Conservation (phyloP, 176 grass and related monocot genomes). For the Avena insularis region DNA sequence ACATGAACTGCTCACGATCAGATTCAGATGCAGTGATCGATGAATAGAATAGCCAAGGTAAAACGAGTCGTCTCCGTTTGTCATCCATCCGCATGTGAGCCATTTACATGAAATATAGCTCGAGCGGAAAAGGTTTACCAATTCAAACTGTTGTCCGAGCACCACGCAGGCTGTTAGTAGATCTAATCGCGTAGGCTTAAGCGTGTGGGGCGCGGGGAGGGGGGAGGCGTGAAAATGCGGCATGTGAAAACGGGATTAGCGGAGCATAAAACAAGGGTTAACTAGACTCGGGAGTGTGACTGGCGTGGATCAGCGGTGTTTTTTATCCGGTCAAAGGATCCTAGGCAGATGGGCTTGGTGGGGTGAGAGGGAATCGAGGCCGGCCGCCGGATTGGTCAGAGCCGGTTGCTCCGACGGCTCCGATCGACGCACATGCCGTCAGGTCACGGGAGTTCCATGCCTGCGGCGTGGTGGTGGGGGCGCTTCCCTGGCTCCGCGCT, state of each 20-base stretch:
- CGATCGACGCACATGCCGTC: neutral
- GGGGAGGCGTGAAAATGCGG: neutral
- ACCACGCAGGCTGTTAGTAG: constrained; percentile 29
- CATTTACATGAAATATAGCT: neutral
- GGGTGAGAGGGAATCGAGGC: constrained; percentile 39
- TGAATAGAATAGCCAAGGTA: constrained; percentile 42
- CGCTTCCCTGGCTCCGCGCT: too few relatives aligned
- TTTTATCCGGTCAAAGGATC: constrained; percentile 46
- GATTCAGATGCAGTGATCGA: constrained; percentile 21
- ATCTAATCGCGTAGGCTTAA: constrained; percentile 32
- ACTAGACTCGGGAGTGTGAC: neutral
- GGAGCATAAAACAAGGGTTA: constrained; percentile 25
- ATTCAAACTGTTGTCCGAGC: neutral
- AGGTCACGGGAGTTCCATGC: neutral
- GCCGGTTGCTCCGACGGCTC: neutral
- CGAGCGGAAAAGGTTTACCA: neutral
- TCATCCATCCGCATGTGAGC: constrained; percentile 33
- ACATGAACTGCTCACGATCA: neutral
- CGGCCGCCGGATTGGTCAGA: constrained; percentile 39
- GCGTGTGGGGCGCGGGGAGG: neutral
- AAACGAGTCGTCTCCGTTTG: neutral
- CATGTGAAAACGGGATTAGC: constrained; percentile 32
- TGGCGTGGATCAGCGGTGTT: neutral
- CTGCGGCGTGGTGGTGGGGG: neutral
- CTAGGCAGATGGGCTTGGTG: constrained; percentile 31